Percentiles rank a stretch among this genome's conserved stretches.
Conservation (phyloP, 768 basidiomycete species). For the Boletus subparvulus region DNA sequence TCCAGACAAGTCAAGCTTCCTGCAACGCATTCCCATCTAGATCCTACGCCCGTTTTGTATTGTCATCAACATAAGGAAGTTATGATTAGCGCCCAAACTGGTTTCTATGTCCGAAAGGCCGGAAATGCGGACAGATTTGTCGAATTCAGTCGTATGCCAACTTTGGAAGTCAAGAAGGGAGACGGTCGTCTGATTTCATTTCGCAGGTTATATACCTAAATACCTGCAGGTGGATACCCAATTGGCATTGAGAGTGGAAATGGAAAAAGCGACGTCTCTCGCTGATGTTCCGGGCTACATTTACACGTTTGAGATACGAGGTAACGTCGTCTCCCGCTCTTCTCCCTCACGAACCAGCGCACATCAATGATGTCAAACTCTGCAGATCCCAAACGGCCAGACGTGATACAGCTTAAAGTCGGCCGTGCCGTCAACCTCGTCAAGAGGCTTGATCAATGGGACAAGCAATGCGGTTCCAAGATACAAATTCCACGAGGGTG, state of each 20-base stretch:
- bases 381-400: slow-evolving; percentile 33
- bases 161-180: not conserved
- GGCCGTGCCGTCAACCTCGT: slow-evolving; percentile 74
- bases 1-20: slow-evolving; percentile 54
- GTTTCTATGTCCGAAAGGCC: slow-evolving; percentile 55
- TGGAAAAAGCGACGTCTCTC: slow-evolving; percentile 51
- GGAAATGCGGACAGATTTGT: slow-evolving; percentile 45
- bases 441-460: slow-evolving; percentile 77
- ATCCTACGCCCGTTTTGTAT: slow-evolving; percentile 42
- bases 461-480: slow-evolving; percentile 77
- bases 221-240: slow-evolving; percentile 65
- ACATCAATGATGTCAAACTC: slow-evolving; percentile 7
- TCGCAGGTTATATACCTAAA: slow-evolving; percentile 64
- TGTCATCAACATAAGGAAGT: slow-evolving; percentile 62
- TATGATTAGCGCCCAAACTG: slow-evolving; percentile 45
- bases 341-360: not conserved
- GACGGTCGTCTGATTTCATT: slow-evolving; percentile 5
- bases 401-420: slow-evolving; percentile 68
- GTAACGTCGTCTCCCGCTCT: slow-evolving; percentile 35
- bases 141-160: slow-evolving; percentile 51
- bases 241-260: slow-evolving; percentile 51
- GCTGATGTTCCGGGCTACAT: slow-evolving; percentile 75
- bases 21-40: slow-evolving; percentile 22
- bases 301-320: slow-evolving; percentile 78
- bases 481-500: slow-evolving; percentile 71